These are phyloP conservation scores for Eimeria mitis DNA, from an alignment of 169 alveolate genomes.

Conservation along the genomic window DNA sequence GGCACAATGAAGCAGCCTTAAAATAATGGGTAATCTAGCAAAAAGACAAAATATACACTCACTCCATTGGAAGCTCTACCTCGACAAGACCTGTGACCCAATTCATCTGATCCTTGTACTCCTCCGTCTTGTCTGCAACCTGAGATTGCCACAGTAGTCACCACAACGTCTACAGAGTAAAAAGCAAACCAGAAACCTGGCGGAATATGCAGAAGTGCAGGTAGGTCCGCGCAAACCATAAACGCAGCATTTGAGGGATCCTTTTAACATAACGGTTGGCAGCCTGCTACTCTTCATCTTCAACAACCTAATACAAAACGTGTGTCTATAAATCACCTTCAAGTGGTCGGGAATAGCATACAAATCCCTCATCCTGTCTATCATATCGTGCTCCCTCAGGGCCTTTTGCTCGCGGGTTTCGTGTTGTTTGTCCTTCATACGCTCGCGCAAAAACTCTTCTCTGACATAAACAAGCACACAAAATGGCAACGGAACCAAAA, in stretches of 20 bases:
- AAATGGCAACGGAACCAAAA: not conserved
- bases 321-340: not conserved
- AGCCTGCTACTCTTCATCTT: not conserved
- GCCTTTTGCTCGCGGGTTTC: slow-evolving; percentile 66
- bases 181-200: not conserved
- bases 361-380: slow-evolving; percentile 50
- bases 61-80: slow-evolving; percentile 83
- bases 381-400: slow-evolving; percentile 29
- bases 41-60: not conserved
- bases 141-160: slow-evolving; percentile 1
- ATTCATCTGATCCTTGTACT: slow-evolving; percentile 77
- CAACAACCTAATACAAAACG: not conserved
- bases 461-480: not conserved
- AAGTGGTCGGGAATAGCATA: slow-evolving; percentile 70
- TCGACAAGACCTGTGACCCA: slow-evolving; percentile 85
- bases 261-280: not conserved
- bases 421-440: slow-evolving; percentile 24
- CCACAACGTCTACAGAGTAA: not conserved
- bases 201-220: not conserved
- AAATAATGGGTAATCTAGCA: too few relatives aligned
- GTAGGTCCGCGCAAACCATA: not conserved
- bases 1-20: not conserved
- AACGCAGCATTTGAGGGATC: not conserved
- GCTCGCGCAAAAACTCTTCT: slow-evolving; percentile 71
- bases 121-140: slow-evolving; percentile 77